Conservation (phyloP, 1,284 basidiomycete species). For the Fomitopsis pinicola region DNA sequence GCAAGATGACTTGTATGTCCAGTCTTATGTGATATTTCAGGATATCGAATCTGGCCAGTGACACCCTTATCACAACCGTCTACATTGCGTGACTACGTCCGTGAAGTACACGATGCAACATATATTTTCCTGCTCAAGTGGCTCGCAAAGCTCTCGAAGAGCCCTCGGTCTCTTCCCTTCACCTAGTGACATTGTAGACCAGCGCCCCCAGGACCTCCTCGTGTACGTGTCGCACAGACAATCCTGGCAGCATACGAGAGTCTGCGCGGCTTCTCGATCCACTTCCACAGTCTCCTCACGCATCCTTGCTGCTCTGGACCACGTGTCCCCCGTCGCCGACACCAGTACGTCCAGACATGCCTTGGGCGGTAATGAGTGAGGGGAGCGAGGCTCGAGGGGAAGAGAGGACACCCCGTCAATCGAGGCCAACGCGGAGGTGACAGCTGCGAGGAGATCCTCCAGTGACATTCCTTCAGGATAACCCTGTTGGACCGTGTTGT, state of each 20-base stretch:
- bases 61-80: background rate
- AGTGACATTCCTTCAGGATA: conserved; percentile 22
- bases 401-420: conserved; percentile 30
- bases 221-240: conserved; percentile 14
- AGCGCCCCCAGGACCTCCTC: conserved; percentile 5
- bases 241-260: conserved; percentile 23
- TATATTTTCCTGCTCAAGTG: conserved; percentile 44
- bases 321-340: conserved; percentile 53
- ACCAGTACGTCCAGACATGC: conserved; percentile 29
- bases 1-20: too few relatives aligned
- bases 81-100: background rate
- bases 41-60: too few relatives aligned
- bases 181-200: conserved; percentile 57
- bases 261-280: conserved; percentile 5
- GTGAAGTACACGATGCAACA: background rate
- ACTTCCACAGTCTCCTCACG: conserved; percentile 8
- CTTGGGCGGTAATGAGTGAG: background rate
- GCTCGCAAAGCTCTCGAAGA: conserved; percentile 70
- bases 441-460: conserved; percentile 10
- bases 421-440: conserved; percentile 28
- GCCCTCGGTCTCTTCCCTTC: conserved; percentile 50
- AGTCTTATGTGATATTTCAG: too few relatives aligned
- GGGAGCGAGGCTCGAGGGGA: conserved; percentile 1
- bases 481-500: conserved; percentile 46
- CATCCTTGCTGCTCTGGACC: conserved; percentile 67